Conservation (phyloP, 257 asterid species). For the Solanum arcanum region DNA sequence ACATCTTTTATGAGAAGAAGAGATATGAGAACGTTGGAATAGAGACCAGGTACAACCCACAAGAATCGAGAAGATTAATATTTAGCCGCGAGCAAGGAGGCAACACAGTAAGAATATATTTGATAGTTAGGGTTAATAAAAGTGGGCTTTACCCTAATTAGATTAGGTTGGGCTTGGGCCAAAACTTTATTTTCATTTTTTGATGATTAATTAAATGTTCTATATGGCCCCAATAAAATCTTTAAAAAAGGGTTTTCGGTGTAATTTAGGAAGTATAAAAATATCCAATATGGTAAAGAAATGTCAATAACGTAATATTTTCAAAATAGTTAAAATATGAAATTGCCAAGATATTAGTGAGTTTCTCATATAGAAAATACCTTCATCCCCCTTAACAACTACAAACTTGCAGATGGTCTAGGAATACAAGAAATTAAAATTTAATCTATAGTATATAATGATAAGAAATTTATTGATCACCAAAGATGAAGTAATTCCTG, state of each 20-base stretch:
- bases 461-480: background rate
- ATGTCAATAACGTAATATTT: background rate
- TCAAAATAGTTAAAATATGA: background rate
- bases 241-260: too few species aligned
- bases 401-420: background rate
- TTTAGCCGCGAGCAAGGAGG: too few species aligned
- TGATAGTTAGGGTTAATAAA: too few species aligned
- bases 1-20: too few species aligned
- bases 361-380: background rate
- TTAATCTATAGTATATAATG: background rate
- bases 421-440: background rate
- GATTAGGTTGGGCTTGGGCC: too few species aligned
- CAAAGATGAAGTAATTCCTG: background rate
- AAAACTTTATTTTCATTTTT: too few species aligned
- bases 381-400: background rate
- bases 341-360: background rate
- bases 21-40: too few species aligned
- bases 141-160: too few species aligned
- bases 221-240: rapidly evolving
- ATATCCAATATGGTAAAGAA: background rate
- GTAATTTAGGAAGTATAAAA: background rate
- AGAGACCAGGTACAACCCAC: too few species aligned
- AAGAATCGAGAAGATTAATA: too few species aligned
- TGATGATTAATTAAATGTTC: background rate
- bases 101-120: too few species aligned